These are phyloP conservation scores for Colletotrichum sp. DNA, from an alignment of 2,329 filamentous ascomycete genomes.

Conservation along the genomic window DNA sequence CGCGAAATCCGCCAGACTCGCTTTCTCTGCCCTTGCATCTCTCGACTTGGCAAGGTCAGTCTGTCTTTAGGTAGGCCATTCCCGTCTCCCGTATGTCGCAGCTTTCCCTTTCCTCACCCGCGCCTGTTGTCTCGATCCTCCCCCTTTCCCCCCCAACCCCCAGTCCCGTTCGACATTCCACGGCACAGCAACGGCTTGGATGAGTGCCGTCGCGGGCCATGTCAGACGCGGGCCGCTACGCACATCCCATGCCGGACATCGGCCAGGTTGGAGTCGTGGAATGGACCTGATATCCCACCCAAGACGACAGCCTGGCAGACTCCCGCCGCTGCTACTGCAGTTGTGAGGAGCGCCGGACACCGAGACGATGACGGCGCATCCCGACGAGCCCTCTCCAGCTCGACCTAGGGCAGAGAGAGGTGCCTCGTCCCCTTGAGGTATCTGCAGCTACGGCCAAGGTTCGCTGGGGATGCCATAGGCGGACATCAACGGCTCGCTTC, in stretches of 20 bases:
- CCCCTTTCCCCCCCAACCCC: not conserved
- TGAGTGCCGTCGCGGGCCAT: not conserved
- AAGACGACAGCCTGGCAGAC: not conserved
- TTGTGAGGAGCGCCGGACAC: not conserved
- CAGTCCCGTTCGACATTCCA: not conserved
- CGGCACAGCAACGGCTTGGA: not conserved
- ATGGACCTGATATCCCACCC: not conserved
- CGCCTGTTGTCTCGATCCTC: not conserved
- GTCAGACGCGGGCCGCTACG: not conserved
- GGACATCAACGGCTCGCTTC: conserved; percentile 19
- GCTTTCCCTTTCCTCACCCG: not conserved
- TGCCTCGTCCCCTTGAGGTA: not conserved
- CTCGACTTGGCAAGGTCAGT: conserved; percentile 5
- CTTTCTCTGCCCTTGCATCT: conserved; percentile 1
- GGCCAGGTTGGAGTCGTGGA: not conserved
- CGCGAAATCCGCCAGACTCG: not conserved
- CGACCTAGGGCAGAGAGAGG: not conserved
- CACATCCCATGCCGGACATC: not conserved
- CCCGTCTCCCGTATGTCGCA: conserved; percentile 4
- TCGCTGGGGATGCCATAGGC: not conserved
- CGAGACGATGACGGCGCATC: not conserved
- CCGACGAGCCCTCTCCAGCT: not conserved
- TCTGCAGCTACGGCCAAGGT: not conserved
- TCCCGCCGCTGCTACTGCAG: not conserved
- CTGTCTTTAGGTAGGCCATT: not conserved